phyloP scores from a whole-genome alignment of 106 monocot species.

The Hemerocallis citrina region DNA sequence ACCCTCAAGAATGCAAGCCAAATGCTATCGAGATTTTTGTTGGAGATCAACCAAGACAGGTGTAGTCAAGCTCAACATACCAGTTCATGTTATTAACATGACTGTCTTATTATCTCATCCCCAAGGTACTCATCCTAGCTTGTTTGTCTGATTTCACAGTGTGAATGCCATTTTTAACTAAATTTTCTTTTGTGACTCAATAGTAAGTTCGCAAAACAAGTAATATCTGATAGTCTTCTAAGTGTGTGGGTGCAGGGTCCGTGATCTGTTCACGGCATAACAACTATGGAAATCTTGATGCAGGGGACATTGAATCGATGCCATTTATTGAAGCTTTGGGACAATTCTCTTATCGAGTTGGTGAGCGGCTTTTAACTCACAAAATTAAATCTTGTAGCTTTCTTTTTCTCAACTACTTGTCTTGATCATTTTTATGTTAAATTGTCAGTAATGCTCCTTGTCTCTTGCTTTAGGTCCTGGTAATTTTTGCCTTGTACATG shows the following conservation, averaged over 20 bases:
- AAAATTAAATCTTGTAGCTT: neutral
- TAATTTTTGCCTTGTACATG: slow-evolving; percentile 83
- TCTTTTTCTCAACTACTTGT: neutral
- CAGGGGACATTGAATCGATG: slow-evolving; percentile 94
- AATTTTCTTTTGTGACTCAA: too few relatives aligned
- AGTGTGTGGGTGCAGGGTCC: neutral
- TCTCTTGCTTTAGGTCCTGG: slow-evolving; percentile 49
- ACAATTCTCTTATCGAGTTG: slow-evolving; percentile 75
- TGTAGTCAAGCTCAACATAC: too few relatives aligned
- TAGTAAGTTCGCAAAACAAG: too few relatives aligned
- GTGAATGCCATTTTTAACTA: too few relatives aligned
- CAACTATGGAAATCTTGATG: slow-evolving; percentile 19
- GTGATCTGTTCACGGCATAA: neutral
- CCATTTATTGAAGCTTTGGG: slow-evolving; percentile 80
- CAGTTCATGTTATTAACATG: too few relatives aligned
- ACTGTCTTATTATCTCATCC: too few relatives aligned
- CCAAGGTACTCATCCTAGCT: too few relatives aligned
- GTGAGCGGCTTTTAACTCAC: slow-evolving; percentile 17
- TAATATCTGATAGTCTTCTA: too few relatives aligned
- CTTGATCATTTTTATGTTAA: neutral
- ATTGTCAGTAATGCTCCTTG: neutral
- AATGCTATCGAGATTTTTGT: too few relatives aligned
- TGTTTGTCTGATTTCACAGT: too few relatives aligned
- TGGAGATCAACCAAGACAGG: too few relatives aligned
- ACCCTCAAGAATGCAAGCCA: too few relatives aligned